phyloP scores from a whole-genome alignment of 768 basidiomycete species.

The Lepiota venenata region DNA sequence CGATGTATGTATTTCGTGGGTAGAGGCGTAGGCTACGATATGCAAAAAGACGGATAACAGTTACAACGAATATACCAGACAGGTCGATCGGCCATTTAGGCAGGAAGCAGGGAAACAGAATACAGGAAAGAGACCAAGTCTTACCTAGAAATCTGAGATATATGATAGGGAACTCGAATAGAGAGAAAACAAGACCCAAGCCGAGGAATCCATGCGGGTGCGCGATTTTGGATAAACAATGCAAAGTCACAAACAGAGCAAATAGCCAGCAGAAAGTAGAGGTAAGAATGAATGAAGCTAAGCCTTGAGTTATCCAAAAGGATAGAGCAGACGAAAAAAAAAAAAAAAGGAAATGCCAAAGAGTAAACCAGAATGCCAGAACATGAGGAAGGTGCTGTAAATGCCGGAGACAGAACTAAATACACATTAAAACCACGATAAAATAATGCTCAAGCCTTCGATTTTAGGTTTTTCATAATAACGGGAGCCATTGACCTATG shows the following conservation, averaged over 20 bases:
- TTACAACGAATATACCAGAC: conserved; percentile 7
- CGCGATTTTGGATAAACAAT: background rate
- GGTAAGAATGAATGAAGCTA: background rate
- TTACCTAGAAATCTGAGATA: background rate
- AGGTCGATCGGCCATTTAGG: background rate
- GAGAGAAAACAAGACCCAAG: background rate
- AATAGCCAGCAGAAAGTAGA: background rate
- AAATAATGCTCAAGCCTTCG: conserved; percentile 6
- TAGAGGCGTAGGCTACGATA: background rate
- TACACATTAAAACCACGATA: conserved; percentile 19
- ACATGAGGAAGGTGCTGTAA: conserved; percentile 7
- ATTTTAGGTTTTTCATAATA: conserved; percentile 45
- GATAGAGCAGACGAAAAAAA: conserved; percentile 3
- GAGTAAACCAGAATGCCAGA: conserved; percentile 6
- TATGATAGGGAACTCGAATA: background rate
- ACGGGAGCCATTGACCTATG: conserved; percentile 84
- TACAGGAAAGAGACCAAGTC: conserved; percentile 4
- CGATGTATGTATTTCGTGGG: background rate
- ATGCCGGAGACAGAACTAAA: conserved; percentile 11
- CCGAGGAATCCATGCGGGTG: background rate
- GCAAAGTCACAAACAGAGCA: conserved; percentile 1
- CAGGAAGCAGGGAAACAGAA: background rate
- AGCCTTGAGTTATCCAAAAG: background rate
- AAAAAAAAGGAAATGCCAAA: background rate
- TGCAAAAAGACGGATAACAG: conserved; percentile 6